These are phyloP conservation scores for Clavispora santaluciae DNA, from an alignment of 805 yeast genomes.

Conservation along the genomic window DNA sequence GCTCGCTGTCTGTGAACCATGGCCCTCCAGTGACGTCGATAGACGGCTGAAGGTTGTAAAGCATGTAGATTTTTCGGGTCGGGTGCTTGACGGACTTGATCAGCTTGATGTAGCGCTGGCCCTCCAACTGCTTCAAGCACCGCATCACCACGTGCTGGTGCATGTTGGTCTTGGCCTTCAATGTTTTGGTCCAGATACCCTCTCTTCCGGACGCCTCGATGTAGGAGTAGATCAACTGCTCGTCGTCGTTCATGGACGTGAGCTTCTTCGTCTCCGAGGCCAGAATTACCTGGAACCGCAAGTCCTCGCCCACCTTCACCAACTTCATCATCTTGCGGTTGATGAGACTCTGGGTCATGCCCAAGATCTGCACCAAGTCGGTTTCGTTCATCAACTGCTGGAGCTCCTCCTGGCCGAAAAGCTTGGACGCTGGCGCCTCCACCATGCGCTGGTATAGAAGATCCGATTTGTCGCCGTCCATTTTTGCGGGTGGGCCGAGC, in stretches of 20 bases:
- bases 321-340: constrained; percentile 62
- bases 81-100: constrained; percentile 91
- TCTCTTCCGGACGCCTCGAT: constrained; percentile 92
- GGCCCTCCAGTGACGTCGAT: constrained; percentile 98
- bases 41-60: constrained; percentile 88
- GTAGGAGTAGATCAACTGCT: constrained; percentile 83
- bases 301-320: constrained; percentile 59
- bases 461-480: constrained; percentile 25
- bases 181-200: constrained; percentile 93
- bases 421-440: constrained; percentile 40
- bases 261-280: constrained; percentile 72
- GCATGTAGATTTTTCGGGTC: constrained; percentile 93
- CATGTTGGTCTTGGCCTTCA: constrained; percentile 79
- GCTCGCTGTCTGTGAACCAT: constrained; percentile 95
- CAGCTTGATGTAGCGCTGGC: constrained; percentile 77
- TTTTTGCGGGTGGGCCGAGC: neutral
- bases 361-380: constrained; percentile 42
- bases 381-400: constrained; percentile 42
- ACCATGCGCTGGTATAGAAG: constrained; percentile 64
- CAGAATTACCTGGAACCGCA: constrained; percentile 72
- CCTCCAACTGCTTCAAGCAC: constrained; percentile 75
- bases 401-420: constrained; percentile 69
- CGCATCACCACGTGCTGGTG: constrained; percentile 88
- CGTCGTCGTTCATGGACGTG: constrained; percentile 77
- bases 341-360: constrained; percentile 47